Evolutionary conservation across 2,329 filamentous ascomycete species (phyloP).

Genomic region (Cladosporium sp.): DNA sequence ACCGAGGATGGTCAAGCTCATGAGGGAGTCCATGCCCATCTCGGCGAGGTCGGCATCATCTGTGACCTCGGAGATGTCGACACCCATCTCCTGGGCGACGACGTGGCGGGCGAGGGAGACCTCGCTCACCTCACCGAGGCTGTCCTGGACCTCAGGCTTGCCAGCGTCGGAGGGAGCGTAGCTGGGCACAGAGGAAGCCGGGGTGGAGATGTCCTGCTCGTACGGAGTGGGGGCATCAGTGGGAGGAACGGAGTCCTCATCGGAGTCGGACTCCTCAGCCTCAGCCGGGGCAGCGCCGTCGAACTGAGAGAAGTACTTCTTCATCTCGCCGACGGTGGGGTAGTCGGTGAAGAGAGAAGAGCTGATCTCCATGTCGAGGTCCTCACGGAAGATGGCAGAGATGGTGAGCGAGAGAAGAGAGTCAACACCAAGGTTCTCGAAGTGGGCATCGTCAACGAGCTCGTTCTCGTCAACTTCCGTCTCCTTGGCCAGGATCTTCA

Average conservation of each 20-base stretch:
- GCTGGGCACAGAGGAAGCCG: constrained; percentile 44
- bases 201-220: constrained; percentile 38
- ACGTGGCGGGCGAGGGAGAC: constrained; percentile 44
- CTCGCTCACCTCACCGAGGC: constrained; percentile 31
- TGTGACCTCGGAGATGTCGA: constrained; percentile 52
- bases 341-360: constrained; percentile 56
- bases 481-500: constrained; percentile 62
- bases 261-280: constrained; percentile 31
- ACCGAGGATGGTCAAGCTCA: constrained; percentile 47
- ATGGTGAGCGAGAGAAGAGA: constrained; percentile 56
- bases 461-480: constrained; percentile 54
- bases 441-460: constrained; percentile 54
- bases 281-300: constrained; percentile 32
- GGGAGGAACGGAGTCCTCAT: constrained; percentile 37
- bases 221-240: constrained; percentile 39
- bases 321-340: constrained; percentile 54
- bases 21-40: constrained; percentile 49
- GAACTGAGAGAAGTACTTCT: constrained; percentile 48
- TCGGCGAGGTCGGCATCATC: constrained; percentile 56
- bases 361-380: constrained; percentile 53
- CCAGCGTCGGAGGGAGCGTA: constrained; percentile 35
- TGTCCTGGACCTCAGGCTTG: constrained; percentile 33
- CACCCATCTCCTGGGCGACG: constrained; percentile 55
- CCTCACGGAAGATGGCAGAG: constrained; percentile 56
- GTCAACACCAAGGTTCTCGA: constrained; percentile 57